These are phyloP conservation scores for Radiomyces spectabilis DNA, from an alignment of 192 early-diverging fungal species.

Conservation along the genomic window DNA sequence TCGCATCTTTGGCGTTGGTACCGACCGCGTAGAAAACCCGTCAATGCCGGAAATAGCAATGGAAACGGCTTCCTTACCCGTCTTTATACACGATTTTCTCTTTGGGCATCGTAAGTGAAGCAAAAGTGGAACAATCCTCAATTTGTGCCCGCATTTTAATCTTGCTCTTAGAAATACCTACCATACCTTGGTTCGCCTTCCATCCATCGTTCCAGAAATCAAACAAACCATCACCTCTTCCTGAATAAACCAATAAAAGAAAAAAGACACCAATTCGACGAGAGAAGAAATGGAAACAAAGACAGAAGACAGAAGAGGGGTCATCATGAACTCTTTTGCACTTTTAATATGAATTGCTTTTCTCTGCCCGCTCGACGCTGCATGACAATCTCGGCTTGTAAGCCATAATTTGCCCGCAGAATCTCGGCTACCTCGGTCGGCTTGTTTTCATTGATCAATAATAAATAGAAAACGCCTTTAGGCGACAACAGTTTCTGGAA, in stretches of 20 bases:
- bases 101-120: constrained; percentile 5
- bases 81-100: constrained; percentile 1
- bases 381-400: constrained; percentile 36
- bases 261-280: no score
- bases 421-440: constrained; percentile 67
- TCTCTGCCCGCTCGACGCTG: constrained; percentile 48
- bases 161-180: not conserved
- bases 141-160: not conserved
- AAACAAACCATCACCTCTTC: no score
- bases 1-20: constrained; percentile 21
- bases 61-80: constrained; percentile 1
- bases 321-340: no score
- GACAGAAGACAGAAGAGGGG: no score
- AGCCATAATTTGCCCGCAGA: constrained; percentile 43
- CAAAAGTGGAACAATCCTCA: not conserved
- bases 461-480: constrained; percentile 76
- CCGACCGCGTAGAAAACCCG: not conserved
- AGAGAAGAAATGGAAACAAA: no score
- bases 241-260: no score
- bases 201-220: no score
- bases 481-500: constrained; percentile 53
- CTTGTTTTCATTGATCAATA: constrained; percentile 81
- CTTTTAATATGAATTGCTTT: constrained; percentile 47
- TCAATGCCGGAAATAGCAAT: not conserved
- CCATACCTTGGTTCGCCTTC: not conserved